Base-by-base conservation (phyloP, 1,139 yeast species). In the Pichia sp. region DNA sequence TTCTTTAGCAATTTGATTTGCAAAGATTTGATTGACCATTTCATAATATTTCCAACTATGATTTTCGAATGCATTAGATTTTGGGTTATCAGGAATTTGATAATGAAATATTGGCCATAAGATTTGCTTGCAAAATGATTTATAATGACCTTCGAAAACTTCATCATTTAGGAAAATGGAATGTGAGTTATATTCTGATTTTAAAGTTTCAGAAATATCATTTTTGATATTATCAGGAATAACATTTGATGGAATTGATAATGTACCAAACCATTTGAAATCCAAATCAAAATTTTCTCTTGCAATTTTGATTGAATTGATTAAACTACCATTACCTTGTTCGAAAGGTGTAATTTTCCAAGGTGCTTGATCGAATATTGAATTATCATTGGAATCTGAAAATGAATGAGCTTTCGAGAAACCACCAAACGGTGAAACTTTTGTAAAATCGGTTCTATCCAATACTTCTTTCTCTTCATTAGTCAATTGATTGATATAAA, bases 21-120 rank as follows among this genome's bases (percentile, higher is more conserved):
- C 97, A 53, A 89, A 74, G 40, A 76, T 63, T 58, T 82, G 86
- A 55, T 91, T 91, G 50, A 89, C 69, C 3, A 71, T 66, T 51
- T 76, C 77, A 60, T 91, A 91, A 55, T 83, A 81, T 31, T 78
- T 78, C 96, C 96, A 91, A 0, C 96, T 84, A 59, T 88, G 94
- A 50, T 86, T 96, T 60, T 89, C 96, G 61, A 89, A 91, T 0
- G 95, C 95, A 60, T 88, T 88, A 2, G 95, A 81, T 53, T 84
- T 85, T 38, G 96, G 95, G 54, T 88, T 81, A 60, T 91, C 97
- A 0, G 98, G 98, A 34, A 89, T 86, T 60, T 91, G 96, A 59
- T 91, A 93, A 58, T 91, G 98, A 50, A 93, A 69, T 2, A 96
- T 85, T 22, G 98, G 98, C 97, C 98, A 91, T 49, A 91, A 67